These are phyloP conservation scores for Sarocladiaceae sp. DNA, from an alignment of 2,329 filamentous ascomycete genomes.

Conservation along the genomic window DNA sequence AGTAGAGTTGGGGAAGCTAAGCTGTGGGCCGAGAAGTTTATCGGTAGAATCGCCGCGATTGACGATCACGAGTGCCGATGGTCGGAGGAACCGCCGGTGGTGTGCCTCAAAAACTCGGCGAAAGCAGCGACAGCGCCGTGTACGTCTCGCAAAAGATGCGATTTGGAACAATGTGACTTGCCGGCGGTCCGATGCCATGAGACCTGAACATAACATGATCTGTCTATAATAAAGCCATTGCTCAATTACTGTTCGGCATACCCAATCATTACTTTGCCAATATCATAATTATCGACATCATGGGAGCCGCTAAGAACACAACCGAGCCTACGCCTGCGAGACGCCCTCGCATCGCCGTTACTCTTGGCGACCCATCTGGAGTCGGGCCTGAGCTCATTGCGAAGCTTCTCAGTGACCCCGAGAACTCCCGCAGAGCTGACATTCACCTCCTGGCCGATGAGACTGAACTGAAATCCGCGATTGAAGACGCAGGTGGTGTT, in stretches of 20 bases:
- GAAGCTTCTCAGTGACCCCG: conserved; percentile 24
- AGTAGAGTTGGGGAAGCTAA: neutral
- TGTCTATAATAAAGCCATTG: too few relatives aligned
- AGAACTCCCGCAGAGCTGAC: conserved; percentile 22
- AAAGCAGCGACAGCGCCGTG: neutral
- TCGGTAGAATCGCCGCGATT: neutral
- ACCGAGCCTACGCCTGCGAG: conserved; percentile 7
- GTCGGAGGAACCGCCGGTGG: neutral
- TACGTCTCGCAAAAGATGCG: neutral
- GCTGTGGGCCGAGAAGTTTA: neutral
- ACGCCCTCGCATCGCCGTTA: conserved; percentile 24
- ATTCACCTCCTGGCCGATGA: conserved; percentile 24
- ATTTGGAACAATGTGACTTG: too few relatives aligned
- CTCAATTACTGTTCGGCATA: too few relatives aligned
- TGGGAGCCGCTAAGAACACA: conserved; percentile 9
- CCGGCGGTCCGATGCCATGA: too few relatives aligned
- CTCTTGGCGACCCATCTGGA: conserved; percentile 26
- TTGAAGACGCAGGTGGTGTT: conserved; percentile 17
- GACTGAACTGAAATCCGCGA: conserved; percentile 20
- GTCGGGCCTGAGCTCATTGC: conserved; percentile 26
- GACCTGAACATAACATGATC: too few relatives aligned
- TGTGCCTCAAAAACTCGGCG: neutral
- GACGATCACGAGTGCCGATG: neutral
- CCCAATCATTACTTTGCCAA: too few relatives aligned
- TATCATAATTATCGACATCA: too few relatives aligned